Percentiles rank a stretch among this genome's conserved stretches.
Conservation (phyloP, 441 rosid genomes). For the Erodium chrysanthum region DNA sequence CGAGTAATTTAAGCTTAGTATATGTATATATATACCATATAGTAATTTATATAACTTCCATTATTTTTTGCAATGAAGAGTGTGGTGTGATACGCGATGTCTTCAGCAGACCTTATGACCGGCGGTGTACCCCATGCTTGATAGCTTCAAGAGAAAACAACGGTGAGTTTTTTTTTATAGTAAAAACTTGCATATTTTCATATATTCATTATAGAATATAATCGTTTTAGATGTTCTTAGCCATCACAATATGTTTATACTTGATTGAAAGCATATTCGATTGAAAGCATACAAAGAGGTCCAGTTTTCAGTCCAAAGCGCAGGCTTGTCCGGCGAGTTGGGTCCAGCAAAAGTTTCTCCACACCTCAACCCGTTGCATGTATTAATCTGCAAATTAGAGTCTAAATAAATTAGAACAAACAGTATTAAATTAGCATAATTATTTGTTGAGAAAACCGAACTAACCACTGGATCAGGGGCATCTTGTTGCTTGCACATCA, state of each 20-base stretch:
- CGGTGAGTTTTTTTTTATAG: not conserved
- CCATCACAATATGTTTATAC: too few species aligned
- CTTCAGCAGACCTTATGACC: conserved; percentile 53
- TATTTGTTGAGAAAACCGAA: too few species aligned
- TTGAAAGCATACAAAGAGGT: conserved; percentile 66
- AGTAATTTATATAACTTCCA: conserved; percentile 54
- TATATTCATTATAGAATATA: not conserved
- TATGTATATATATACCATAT: conserved; percentile 34
- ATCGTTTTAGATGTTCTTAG: too few species aligned
- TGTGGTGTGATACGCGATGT: conserved; percentile 50
- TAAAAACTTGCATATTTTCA: not conserved
- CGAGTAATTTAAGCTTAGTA: not conserved
- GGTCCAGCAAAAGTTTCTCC: conserved; percentile 61
- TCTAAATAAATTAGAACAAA: too few species aligned
- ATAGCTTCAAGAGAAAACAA: conserved; percentile 28
- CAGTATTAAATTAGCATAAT: too few species aligned
- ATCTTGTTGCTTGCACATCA: conserved; percentile 64
- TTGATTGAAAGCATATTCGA: too few species aligned
- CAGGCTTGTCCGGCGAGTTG: conserved; percentile 53
- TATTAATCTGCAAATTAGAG: conserved; percentile 37
- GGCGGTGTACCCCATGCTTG: conserved; percentile 55
- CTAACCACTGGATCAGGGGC: conserved; percentile 71
- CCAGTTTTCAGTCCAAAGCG: conserved; percentile 67
- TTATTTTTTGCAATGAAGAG: conserved; percentile 50
- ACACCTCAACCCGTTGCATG: conserved; percentile 63